Evolutionary conservation across 129 eudicot species (phyloP), one percentile per base, ranked within the genome.

Genomic region (Lactuca sativa): DNA sequence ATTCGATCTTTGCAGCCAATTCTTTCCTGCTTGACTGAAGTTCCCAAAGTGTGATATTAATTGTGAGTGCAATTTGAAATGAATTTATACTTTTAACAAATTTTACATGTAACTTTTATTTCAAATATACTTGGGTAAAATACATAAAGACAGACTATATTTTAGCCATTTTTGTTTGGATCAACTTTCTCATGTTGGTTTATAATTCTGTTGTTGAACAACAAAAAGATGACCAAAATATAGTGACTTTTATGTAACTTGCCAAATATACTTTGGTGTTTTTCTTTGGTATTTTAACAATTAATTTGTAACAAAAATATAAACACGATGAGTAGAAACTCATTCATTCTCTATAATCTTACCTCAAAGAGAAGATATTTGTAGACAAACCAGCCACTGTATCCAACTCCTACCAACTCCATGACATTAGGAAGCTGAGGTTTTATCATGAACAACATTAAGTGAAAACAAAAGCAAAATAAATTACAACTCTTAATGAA

Each of bases 331-430:
- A 10, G 25, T 53, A 64, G 16, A 43, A 57, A 74, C 60, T 66
- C 48, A 44, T 32, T 44, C 58, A 16, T 40, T 34, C 51, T 4
- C 54, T 3, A 30, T 3, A 40, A 54, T 54, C 25, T 72, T 70
- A 90, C 99, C 95, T 93, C 78, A 77, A 90, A 93, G 53, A 93
- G 97, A 75, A 93, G 97, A 83, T 93, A 93, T 75, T 88, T 92
- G 84, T 93, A 93, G 59, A 93, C 87, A 82, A 93, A 93, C 99
- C 99, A 93, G 71, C 97, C 99, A 13, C 95, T 81, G 76, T 93
- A 93, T 74, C 97, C 99, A 66, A 93, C 93, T 51, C 99, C 99
- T 63, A 93, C 95, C 86, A 93, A 82, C 84, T 93, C 99, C 93
- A 93, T 57, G 74, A 93, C 61, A 85, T 85, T 87, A n/a, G 99